Evolutionary conservation across 176 grass and related monocot genomes (phyloP).

Genomic region (Musa beccarii): DNA sequence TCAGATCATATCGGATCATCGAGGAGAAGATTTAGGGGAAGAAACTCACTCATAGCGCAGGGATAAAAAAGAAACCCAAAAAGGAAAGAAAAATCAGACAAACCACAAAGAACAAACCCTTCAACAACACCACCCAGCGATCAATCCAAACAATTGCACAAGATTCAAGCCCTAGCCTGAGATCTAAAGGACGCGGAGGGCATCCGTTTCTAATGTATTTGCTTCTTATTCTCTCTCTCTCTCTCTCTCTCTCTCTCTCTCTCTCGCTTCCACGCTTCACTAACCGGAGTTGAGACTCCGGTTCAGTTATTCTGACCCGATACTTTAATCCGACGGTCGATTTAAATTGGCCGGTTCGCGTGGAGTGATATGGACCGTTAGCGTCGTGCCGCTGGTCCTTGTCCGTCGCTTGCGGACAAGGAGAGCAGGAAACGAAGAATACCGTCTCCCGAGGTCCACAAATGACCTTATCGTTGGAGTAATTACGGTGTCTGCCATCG

Average conservation of each 20-base stretch:
- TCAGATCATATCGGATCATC: background rate
- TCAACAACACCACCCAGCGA: background rate
- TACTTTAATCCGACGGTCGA: background rate
- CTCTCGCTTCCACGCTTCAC: background rate
- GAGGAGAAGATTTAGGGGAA: constrained; percentile 1
- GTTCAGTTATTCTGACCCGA: background rate
- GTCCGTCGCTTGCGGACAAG: constrained; percentile 49
- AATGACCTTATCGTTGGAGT: background rate
- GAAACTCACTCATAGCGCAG: background rate
- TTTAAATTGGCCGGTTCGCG: background rate
- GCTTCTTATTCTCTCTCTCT: background rate
- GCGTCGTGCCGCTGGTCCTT: constrained; percentile 16
- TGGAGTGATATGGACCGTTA: background rate
- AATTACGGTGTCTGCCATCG: background rate
- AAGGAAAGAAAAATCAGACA: background rate
- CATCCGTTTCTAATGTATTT: background rate
- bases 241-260: background rate
- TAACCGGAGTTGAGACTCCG: constrained; percentile 13
- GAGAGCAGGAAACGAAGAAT: background rate
- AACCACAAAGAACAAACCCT: background rate
- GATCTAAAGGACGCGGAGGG: background rate
- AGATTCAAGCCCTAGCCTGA: background rate
- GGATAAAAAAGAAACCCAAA: background rate
- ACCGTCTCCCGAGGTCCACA: background rate
- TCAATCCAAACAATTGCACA: background rate